Evolutionary conservation across 2,329 filamentous ascomycete genomes (phyloP), one percentile per base, ranked within the genome.

Genomic region (Pseudocercospora ulei): DNA sequence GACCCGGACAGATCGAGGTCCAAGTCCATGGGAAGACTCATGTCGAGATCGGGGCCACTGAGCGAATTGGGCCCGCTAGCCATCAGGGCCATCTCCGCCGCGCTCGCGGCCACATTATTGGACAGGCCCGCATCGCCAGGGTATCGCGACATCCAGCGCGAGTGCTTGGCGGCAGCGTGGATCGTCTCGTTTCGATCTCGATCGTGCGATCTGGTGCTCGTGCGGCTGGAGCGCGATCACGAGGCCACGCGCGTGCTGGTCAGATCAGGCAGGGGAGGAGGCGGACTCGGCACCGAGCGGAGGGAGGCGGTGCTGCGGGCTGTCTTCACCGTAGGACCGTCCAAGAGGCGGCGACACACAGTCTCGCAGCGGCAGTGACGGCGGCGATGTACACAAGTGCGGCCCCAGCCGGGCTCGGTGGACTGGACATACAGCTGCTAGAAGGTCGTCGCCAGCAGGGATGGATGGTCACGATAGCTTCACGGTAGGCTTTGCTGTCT

Each of bases 1-100:
- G 47, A 43, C 25, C 36, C 44, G 13, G 43, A 41, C 23, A 50
- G 41, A 29, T 49, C 51, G 42, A 56, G 56, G 45, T 68, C 64
- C 44, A 72, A 56, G 49, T 67, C 66, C 62, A 67, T 64, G 39
- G 61, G 57, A 51, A 69, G 56, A 50, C 64, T 61, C 52, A 65
- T 62, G 47, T 66, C 62, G 43, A 67, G 58, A 52, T 69, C 64
- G 37, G 67, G 52, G 38, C 58, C 59, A 42, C 60, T 60, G 54
- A 65, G 57, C 43, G 67, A 49, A 45, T 56, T 53, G 33, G 55
- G 47, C 42, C 58, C 46, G 25, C 24, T 27, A 17, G 30, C 38
- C 34, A 44, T 38, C 35, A 44, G 41, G 20, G 35, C 48, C 47
- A 49, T 46, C 35, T 47, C 39, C 17, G 43, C 41, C 35, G 45